phyloP scores from a whole-genome alignment of 2,329 filamentous ascomycete species.

The Sphaceloma murrayae region DNA sequence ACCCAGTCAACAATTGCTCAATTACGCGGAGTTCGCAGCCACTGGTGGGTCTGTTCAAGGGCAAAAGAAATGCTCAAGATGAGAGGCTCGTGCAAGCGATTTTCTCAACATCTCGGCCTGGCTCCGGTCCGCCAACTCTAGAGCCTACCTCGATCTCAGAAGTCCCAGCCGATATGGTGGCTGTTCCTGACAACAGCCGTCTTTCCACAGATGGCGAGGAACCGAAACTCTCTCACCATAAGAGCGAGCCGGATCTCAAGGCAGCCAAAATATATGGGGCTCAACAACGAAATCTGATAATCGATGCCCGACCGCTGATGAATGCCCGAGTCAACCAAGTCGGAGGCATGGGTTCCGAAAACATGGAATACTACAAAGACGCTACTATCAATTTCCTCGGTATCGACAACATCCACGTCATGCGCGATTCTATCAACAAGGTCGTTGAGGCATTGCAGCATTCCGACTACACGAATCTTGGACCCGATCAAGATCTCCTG shows the following conservation, averaged over 20 bases:
- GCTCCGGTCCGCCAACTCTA: constrained; percentile 15
- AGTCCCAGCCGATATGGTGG: constrained; percentile 10
- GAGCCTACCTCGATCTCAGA: constrained; percentile 16
- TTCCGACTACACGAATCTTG: constrained; percentile 72
- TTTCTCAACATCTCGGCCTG: constrained; percentile 59
- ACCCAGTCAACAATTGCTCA: constrained; percentile 91
- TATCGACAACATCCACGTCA: constrained; percentile 97
- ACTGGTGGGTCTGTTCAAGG: constrained; percentile 67
- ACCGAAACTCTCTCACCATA: constrained; percentile 1
- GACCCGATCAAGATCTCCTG: constrained; percentile 71
- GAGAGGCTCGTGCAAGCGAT: constrained; percentile 89
- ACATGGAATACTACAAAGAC: constrained; percentile 94
- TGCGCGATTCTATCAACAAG: constrained; percentile 81
- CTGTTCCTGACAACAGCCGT: constrained; percentile 1
- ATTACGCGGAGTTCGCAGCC: constrained; percentile 94
- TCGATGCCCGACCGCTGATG: constrained; percentile 86
- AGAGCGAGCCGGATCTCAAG: constrained; percentile 16
- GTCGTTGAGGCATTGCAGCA: constrained; percentile 88
- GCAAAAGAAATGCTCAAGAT: constrained; percentile 85
- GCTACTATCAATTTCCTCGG: constrained; percentile 85
- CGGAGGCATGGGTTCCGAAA: constrained; percentile 85
- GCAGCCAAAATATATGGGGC: constrained; percentile 61
- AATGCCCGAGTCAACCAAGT: constrained; percentile 94
- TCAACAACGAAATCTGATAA: constrained; percentile 86
- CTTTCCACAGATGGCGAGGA: constrained; percentile 2